Evolutionary conservation across 2,329 filamentous ascomycete species (phyloP), one percentile per base, ranked within the genome.

Genomic region (Talaromyces sp.): DNA sequence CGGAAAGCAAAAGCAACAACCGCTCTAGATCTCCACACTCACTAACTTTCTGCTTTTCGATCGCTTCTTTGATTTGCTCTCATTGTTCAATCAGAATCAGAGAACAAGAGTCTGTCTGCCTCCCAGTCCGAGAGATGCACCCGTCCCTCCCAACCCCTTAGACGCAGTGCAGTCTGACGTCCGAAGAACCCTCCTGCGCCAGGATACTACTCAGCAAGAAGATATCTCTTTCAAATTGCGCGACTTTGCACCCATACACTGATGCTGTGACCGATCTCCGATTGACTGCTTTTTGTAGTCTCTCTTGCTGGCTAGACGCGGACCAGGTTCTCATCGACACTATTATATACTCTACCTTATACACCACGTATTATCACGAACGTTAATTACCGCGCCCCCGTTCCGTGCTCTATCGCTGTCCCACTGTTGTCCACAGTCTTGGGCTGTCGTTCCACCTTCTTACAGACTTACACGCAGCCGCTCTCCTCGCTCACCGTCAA

Each of bases 401-500:
- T 22, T 56, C 36, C 48, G 25, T 33, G 21, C 21, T 25, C 22
- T 35, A 19, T 25, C 33, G 33, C 19, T 17, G 43, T 56, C 43
- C 43, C 35, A 50, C 53, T 28, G 36, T 48, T 28, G 37, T 41
- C 40, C 50, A 53, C 56, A 46, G 50, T 28, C 31, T 53, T 53
- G 56, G 56, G 41, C 46, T 41, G 19, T 40, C 39, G 39, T 35
- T 50, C 46, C 33, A 31, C n/a, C 19, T 19, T 5, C 55, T 31
- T 37, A n/a, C n/a, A n/a, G n/a, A n/a, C 53, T 28, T 19, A 36
- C 40, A 55, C 41, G 52, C 52, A 54, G 52, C 19, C 17, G 35
- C 31, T 39, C 31, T 43, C 46, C 25, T 55, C 31, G 54, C 54
- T 56, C 54, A 56, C 54, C 54, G 54, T 56, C 54, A 56, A 41